A percentile compares a stretch with the other conserved stretches of the same genome.
Evolutionary conservation across 139 green algal genomes (phyloP).

Genomic region (Chlorella vulgaris): DNA sequence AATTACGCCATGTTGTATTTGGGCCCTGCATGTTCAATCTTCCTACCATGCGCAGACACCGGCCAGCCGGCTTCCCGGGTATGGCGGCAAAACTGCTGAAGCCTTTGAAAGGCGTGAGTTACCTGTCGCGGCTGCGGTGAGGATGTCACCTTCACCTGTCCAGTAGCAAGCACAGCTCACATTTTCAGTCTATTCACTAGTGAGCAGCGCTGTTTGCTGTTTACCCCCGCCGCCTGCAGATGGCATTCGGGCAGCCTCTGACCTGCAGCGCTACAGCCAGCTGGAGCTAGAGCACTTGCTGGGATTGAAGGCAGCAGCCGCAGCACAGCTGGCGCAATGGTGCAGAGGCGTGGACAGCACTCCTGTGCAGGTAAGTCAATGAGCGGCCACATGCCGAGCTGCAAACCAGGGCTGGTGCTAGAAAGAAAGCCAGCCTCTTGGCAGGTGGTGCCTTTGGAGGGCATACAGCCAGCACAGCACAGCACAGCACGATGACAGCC

Average conservation of each 20-base stretch:
- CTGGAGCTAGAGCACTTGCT: conserved; percentile 37
- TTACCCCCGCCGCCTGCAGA: neutral
- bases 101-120: conserved; percentile 35
- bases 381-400: neutral
- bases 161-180: too few species aligned
- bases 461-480: too few species aligned
- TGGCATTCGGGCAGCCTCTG: conserved; percentile 1
- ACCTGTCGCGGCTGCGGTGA: neutral
- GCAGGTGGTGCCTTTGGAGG: too few species aligned
- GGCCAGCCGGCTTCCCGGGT: conserved; percentile 50
- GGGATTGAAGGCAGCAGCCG: conserved; percentile 27
- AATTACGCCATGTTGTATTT: too few species aligned
- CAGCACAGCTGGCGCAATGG: conserved; percentile 37
- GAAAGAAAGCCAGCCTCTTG: too few species aligned
- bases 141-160: too few species aligned
- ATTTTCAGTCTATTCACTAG: too few species aligned
- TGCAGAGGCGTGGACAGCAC: conserved; percentile 36
- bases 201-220: too few species aligned
- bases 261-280: conserved; percentile 36
- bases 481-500: too few species aligned
- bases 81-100: conserved; percentile 46
- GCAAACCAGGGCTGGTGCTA: neutral
- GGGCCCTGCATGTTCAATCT: neutral
- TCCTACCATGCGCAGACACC: conserved; percentile 21
- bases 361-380: conserved; percentile 29